A percentile compares a stretch with the other conserved stretches of the same genome.
These are phyloP conservation scores for Lathyrus aphaca DNA, from an alignment of 306 rosid genomes.

Conservation along the genomic window DNA sequence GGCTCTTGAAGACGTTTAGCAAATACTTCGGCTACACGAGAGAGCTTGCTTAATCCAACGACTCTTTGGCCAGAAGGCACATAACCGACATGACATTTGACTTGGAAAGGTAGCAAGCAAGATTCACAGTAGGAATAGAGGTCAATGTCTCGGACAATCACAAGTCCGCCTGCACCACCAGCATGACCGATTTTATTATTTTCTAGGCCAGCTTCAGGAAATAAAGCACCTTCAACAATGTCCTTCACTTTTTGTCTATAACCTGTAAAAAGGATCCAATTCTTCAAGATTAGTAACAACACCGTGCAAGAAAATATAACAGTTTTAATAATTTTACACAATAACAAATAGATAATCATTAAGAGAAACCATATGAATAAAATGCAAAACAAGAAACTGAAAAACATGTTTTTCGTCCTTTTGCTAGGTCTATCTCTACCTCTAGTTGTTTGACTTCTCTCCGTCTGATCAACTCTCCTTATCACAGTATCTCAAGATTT, in stretches of 20 bases:
- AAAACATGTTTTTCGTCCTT: background rate
- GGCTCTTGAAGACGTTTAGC: slow-evolving; percentile 62
- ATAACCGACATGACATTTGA: slow-evolving; percentile 87
- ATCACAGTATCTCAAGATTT: too few species aligned
- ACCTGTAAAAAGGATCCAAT: slow-evolving; percentile 51
- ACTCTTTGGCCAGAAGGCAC: slow-evolving; percentile 85
- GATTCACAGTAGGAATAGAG: slow-evolving; percentile 88
- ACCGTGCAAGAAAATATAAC: too few species aligned
- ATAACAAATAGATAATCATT: background rate
- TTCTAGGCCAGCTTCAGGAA: slow-evolving; percentile 86
- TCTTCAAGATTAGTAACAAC: background rate
- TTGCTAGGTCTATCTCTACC: too few species aligned
- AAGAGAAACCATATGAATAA: background rate
- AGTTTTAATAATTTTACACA: background rate
- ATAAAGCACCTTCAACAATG: slow-evolving; percentile 86
- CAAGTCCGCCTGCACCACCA: slow-evolving; percentile 96
- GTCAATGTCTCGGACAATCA: slow-evolving; percentile 84
- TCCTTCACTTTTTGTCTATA: slow-evolving; percentile 80
- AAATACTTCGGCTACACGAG: slow-evolving; percentile 67
- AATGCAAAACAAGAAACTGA: background rate
- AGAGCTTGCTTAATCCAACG: slow-evolving; percentile 90
- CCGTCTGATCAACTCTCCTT: too few species aligned
- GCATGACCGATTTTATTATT: slow-evolving; percentile 73
- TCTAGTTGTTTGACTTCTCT: too few species aligned
- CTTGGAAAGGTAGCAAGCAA: slow-evolving; percentile 90